Base-by-base conservation (phyloP, 2,329 filamentous ascomycete species). In the Thielaviopsis punctulata region DNA sequence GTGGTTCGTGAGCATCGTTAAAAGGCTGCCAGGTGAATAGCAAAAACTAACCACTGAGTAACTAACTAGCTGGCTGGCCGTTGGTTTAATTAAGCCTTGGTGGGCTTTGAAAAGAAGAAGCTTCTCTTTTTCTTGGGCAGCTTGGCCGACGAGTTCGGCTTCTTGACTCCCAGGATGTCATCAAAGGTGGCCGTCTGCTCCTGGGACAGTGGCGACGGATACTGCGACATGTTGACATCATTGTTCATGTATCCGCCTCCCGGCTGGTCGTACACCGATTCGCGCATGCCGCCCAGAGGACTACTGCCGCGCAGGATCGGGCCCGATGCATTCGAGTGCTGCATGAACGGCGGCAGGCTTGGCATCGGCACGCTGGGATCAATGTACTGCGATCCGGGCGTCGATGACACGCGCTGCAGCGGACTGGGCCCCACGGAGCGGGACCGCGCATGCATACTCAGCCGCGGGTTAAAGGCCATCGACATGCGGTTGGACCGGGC, bases 171-270 rank as follows among this genome's bases (percentile, higher is more conserved):
- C 22, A 73, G 60, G 33, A 73, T 73, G 48, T 73, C 71, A 56
- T 73, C 71, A 59, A 73, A 73, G 0, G 71, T 73, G 24, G 66
- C 63, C 2, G 52, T 54, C 23, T 45, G 49, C 5, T 51, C 67
- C 59, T 21, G 57, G 61, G 1, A 56, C 58, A 8, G 60, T 56
- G 43, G 39, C 4, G 59, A 56, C 21, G 58, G 57, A 2, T 59
- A 52, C 8, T 58, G 56, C 24, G 54, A 55, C 43, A 49, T 57
- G 41, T 36, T 52, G 44, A 45, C 58, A 54, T 51, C 49, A 8
- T 25, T 27, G 41, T 22, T 45, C 9, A 51, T 23, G 39, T 51
- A 51, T n/a, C 49, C 49, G 49, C 52, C n/a, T 25, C 49, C 56
- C 65, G 57, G 15, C 59, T 60, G 1, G 59, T 59, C 23, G 69